Conservation (phyloP, 2,329 filamentous ascomycete genomes). For the Cadophora luteo-olivacea region DNA sequence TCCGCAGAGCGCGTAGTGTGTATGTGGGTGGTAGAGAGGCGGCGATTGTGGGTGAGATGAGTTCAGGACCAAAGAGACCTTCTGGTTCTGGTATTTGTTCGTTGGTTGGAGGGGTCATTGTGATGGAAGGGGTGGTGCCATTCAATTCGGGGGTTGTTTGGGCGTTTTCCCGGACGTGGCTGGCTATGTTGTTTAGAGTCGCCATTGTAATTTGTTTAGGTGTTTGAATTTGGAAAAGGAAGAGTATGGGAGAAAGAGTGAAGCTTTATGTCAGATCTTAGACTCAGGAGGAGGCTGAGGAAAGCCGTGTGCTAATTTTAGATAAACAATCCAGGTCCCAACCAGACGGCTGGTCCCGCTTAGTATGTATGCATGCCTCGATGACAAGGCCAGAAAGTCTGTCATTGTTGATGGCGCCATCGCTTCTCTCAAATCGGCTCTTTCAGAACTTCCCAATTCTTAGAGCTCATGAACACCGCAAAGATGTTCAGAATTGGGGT, state of each 20-base stretch:
- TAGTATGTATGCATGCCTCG: not conserved
- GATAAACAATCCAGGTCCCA: slow-evolving; percentile 7
- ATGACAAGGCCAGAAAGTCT: not conserved
- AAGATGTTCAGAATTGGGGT: slow-evolving; percentile 62
- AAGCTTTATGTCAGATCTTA: slow-evolving; percentile 6
- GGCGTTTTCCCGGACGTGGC: slow-evolving; percentile 2
- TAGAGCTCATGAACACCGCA: slow-evolving; percentile 19
- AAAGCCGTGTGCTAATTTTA: slow-evolving; percentile 4
- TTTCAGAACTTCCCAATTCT: not conserved
- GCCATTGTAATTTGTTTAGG: not conserved
- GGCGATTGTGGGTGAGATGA: slow-evolving; percentile 76
- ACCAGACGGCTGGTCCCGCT: slow-evolving; percentile 11
- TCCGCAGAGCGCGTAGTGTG: slow-evolving; percentile 78
- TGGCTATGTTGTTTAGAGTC: not conserved
- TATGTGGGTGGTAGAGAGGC: slow-evolving; percentile 81
- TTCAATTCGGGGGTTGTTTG: slow-evolving; percentile 1
- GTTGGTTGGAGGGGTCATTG: slow-evolving; percentile 10
- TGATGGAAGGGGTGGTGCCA: slow-evolving; percentile 11
- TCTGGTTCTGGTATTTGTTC: not conserved
- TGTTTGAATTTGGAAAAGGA: not conserved
- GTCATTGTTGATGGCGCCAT: slow-evolving; percentile 7
- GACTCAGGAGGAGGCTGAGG: slow-evolving; percentile 9
- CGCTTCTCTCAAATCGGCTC: not conserved
- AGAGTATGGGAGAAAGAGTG: not conserved
- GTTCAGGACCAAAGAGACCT: slow-evolving; percentile 19